A percentile compares a stretch with the other conserved stretches of the same genome.
Evolutionary conservation across 192 early-diverging fungal genomes (phyloP).

Genomic region (Lobosporangium transversale): DNA sequence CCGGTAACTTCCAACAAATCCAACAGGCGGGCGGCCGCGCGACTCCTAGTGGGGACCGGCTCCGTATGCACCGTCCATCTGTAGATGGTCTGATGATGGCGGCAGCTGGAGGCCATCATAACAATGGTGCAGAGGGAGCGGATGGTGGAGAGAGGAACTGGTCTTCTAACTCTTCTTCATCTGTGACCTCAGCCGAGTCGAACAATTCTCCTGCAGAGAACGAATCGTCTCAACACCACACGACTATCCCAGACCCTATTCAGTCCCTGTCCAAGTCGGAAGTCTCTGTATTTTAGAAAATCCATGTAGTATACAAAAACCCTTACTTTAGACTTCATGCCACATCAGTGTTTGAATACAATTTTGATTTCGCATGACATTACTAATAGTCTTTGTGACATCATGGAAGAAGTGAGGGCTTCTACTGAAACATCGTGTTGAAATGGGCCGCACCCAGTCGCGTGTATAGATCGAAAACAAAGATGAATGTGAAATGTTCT

Average conservation of each 20-base stretch:
- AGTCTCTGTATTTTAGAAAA: slow-evolving; percentile 49
- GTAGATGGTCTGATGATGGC: slow-evolving; percentile 14
- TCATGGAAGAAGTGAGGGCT: too few species aligned
- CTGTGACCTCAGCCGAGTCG: slow-evolving; percentile 17
- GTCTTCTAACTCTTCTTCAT: slow-evolving; percentile 31
- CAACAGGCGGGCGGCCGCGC: neutral
- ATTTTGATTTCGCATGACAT: too few species aligned
- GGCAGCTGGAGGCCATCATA: neutral
- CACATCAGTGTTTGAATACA: too few species aligned
- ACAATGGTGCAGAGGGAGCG: neutral
- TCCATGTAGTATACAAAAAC: too few species aligned
- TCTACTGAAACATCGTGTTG: too few species aligned
- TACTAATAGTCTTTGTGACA: too few species aligned
- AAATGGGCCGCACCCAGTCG: too few species aligned
- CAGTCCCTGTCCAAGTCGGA: slow-evolving; percentile 32
- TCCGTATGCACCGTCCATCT: slow-evolving; percentile 24
- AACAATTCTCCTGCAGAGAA: slow-evolving; percentile 25
- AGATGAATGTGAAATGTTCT: too few species aligned
- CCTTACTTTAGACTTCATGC: too few species aligned
- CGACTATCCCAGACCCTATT: neutral
- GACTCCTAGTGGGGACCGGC: neutral
- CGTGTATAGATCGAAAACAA: too few species aligned
- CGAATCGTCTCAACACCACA: neutral
- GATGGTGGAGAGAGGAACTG: slow-evolving; percentile 17
- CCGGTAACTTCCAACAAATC: slow-evolving; percentile 16